Evolutionary conservation across 768 basidiomycete genomes (phyloP).

Genomic region (Piloderma croceum): DNA sequence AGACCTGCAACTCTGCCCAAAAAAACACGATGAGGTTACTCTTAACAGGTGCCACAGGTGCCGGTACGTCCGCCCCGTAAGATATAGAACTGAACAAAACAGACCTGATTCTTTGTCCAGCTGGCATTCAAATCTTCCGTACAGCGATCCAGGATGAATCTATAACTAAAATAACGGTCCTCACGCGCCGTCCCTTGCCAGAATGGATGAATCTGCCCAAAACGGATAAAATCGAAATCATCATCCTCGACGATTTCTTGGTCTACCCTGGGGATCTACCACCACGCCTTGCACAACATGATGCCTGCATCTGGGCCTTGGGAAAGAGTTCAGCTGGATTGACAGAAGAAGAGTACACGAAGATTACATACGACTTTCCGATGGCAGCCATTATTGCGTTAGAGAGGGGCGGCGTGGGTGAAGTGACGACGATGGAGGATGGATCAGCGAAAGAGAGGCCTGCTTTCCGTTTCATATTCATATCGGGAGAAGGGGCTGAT

Average conservation of each 20-base stretch:
- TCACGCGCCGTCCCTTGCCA: constrained; percentile 28
- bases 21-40: constrained; percentile 19
- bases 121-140: constrained; percentile 30
- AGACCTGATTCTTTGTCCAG: constrained; percentile 11
- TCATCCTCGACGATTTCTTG: constrained; percentile 29
- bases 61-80: constrained; percentile 20
- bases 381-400: constrained; percentile 16
- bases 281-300: constrained; percentile 23
- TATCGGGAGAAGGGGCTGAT: constrained; percentile 34
- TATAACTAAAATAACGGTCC: constrained; percentile 26
- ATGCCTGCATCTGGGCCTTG: constrained; percentile 33
- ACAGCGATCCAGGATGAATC: constrained; percentile 25
- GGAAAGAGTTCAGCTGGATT: constrained; percentile 24
- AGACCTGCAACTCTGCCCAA: constrained; percentile 1
- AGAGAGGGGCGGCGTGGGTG: constrained; percentile 4
- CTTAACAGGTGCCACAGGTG: constrained; percentile 31
- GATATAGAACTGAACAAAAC: no score
- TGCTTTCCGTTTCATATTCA: constrained; percentile 34
- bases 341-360: constrained; percentile 26
- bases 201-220: constrained; percentile 22
- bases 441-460: constrained; percentile 4
- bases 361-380: constrained; percentile 31
- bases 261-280: constrained; percentile 26
- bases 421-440: constrained; percentile 1
- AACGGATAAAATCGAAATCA: constrained; percentile 21